Conservation (phyloP, 2,329 filamentous ascomycete genomes). For the Botrytis elliptica region DNA sequence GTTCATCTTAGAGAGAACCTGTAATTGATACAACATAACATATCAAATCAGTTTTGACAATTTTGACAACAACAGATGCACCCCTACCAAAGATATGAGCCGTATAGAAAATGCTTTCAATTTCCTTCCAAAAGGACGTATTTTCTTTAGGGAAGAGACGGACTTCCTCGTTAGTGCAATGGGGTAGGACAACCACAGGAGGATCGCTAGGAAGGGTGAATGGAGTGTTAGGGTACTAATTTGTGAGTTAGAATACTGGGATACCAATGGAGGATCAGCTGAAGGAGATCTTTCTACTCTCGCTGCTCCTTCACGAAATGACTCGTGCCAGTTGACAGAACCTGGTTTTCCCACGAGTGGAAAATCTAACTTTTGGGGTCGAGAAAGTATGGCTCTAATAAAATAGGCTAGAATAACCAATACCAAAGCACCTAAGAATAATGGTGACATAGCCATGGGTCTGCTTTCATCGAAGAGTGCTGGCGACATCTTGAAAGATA, state of each 20-base stretch:
- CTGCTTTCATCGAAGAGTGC: not conserved
- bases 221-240: not conserved
- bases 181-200: not conserved
- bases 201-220: not conserved
- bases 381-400: not conserved
- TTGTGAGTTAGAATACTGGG: not conserved
- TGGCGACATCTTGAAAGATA: not conserved
- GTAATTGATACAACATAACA: conserved; percentile 29
- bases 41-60: conserved; percentile 33
- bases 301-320: not conserved
- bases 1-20: conserved; percentile 32
- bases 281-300: not conserved
- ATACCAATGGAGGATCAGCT: not conserved
- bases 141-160: not conserved
- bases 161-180: not conserved
- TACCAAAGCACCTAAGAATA: not conserved
- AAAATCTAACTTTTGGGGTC: not conserved
- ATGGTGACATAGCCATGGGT: not conserved
- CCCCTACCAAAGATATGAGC: not conserved
- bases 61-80: conserved; percentile 18
- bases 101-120: not conserved
- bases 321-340: not conserved
- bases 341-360: not conserved
- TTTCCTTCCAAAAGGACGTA: not conserved
- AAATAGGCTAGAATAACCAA: not conserved